These are phyloP conservation scores for Vigna unguiculata DNA, from an alignment of 306 rosid species.

Conservation along the genomic window DNA sequence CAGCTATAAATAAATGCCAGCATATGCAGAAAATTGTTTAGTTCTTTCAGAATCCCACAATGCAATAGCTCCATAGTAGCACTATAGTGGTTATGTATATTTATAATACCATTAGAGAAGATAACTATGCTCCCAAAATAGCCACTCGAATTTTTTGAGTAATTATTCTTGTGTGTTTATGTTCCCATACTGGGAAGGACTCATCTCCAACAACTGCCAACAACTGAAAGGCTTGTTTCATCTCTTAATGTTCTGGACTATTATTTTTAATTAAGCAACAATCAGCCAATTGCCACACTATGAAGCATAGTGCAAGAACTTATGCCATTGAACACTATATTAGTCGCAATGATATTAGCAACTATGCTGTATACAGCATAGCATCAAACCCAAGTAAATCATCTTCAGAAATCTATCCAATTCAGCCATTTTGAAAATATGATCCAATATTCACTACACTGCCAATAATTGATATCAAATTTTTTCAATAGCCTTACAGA, in stretches of 20 bases:
- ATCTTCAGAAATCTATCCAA: slow-evolving; percentile 9
- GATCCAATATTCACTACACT: background rate
- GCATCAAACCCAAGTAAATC: slow-evolving; percentile 19
- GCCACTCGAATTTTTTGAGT: background rate
- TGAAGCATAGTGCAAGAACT: background rate
- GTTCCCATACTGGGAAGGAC: background rate
- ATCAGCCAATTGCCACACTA: background rate
- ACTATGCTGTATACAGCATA: slow-evolving; percentile 12
- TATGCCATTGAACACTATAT: background rate
- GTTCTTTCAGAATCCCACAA: too few species aligned
- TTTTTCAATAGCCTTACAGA: slow-evolving; percentile 20
- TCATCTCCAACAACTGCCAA: slow-evolving; percentile 9
- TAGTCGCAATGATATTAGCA: background rate
- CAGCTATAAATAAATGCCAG: too few species aligned
- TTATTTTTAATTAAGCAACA: background rate
- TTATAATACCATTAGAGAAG: background rate
- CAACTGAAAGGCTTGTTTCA: background rate
- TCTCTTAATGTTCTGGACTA: background rate
- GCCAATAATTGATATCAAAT: background rate
- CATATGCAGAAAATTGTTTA: too few species aligned
- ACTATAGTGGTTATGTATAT: too few species aligned
- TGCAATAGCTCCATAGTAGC: too few species aligned
- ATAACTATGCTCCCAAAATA: background rate
- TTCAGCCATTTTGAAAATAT: slow-evolving; percentile 19
- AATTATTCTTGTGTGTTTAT: background rate